Conservation (phyloP, 148 eudicot species). For the Rhododendron simsii region DNA sequence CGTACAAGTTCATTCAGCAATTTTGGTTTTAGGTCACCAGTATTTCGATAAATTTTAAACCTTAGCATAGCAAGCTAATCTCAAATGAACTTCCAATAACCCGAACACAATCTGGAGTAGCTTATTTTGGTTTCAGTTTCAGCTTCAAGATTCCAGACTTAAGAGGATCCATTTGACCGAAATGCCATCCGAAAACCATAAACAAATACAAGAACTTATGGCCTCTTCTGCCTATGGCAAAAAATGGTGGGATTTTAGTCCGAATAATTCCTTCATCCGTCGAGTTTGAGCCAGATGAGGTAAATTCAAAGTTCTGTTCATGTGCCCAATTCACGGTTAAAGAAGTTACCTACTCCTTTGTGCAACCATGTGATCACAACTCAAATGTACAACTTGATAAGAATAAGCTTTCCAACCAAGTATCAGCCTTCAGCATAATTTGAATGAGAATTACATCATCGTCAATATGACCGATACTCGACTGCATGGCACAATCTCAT, state of each 20-base stretch:
- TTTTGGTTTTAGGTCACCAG: neutral
- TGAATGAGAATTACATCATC: neutral
- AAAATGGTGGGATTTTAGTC: neutral
- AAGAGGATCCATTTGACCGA: neutral
- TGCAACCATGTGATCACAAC: neutral
- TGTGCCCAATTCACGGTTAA: neutral
- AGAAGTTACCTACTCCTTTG: neutral
- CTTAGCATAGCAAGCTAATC: neutral
- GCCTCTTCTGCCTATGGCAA: neutral
- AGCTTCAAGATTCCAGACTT: neutral
- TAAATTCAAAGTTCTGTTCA: neutral
- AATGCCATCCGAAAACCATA: neutral
- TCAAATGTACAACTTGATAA: neutral
- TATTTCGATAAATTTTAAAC: neutral
- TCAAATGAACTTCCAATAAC: neutral
- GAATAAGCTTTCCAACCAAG: neutral
- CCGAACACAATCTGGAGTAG: neutral
- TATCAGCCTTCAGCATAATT: neutral
- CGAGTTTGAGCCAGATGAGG: neutral
- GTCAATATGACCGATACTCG: neutral
- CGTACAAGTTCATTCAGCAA: neutral
- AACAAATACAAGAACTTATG: neutral
- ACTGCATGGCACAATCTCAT: neutral
- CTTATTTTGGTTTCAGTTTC: neutral
- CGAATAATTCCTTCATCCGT: neutral